Base-by-base conservation (phyloP, 2,329 filamentous ascomycete genomes). In the Shiraia bambusicola region DNA sequence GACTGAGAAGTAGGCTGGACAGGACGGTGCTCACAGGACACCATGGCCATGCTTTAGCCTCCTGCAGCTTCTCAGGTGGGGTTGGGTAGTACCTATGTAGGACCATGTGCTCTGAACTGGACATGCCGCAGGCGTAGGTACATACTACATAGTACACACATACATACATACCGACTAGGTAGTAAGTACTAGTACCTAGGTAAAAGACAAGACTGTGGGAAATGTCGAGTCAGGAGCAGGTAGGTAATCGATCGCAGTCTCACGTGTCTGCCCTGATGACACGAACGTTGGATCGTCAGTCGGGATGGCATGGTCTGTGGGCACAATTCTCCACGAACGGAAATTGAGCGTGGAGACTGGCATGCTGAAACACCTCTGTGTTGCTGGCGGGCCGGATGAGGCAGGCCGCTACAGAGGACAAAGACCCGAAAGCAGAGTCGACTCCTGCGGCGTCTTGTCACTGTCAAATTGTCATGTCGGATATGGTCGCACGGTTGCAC, bases 231-330 rank as follows among this genome's bases (percentile, higher is more conserved):
- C 40, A 48, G 45, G 25, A 28, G 34, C 28, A 26, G 24, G 37
- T 47, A 30, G 34, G 28, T 13, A 29, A 28, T 34, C 37, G 42
- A 42, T 48, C 31, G 32, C 31, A 13, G 34, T 19, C 37, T 41
- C 44, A 50, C 47, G 44, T 50, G 50, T 42, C 32, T 26, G 19
- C 12, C 22, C 10, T 14, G 29, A 33, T 32, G 39, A 42, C 34
- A 37, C 37, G 28, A 42, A 40, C 34, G 39, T 40, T 29, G 31
- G 50, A 52, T 52, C 47, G 37, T 45, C 50, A 27, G 47, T 42
- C 40, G 50, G 49, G 32, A 44, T 8, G 27, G 44, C 27, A 37
- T n/a, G 37, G 30, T 45, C 43, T 12, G 34, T 29, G 14, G 15
- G 36, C 34, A 37, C 25, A 17, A 41, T 47, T 31, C 44, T 38